Evolutionary conservation across 2,329 filamentous ascomycete species (phyloP).

Genomic region (Capronia coronata): DNA sequence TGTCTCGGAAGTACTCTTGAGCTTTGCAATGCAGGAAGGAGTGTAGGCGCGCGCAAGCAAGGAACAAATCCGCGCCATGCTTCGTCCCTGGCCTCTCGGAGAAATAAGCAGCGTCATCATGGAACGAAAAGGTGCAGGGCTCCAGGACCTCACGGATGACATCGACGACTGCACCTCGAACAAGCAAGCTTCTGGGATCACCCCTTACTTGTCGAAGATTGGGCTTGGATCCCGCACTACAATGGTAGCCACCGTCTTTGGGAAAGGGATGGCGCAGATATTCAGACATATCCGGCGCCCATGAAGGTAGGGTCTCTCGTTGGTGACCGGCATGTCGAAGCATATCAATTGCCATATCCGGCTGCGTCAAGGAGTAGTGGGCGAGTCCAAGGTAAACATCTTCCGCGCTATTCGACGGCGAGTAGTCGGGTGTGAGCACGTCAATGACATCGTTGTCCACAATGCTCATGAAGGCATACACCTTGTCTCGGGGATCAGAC

Average conservation of each 20-base stretch:
- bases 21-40: not conserved
- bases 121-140: not conserved
- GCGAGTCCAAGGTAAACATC: not conserved
- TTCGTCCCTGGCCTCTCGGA: not conserved
- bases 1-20: not conserved
- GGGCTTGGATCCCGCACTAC: not conserved
- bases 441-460: not conserved
- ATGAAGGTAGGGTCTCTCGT: not conserved
- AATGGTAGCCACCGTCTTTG: not conserved
- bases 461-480: not conserved
- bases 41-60: not conserved
- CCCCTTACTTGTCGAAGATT: not conserved
- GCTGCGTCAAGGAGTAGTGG: not conserved
- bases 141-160: not conserved
- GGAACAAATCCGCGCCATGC: not conserved
- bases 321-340: not conserved
- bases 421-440: not conserved
- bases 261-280: not conserved
- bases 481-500: not conserved
- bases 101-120: not conserved
- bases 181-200: not conserved
- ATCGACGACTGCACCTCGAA: not conserved
- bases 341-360: not conserved
- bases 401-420: not conserved
- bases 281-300: not conserved